phyloP scores from a whole-genome alignment of 306 rosid species.

The Rosa rugosa region DNA sequence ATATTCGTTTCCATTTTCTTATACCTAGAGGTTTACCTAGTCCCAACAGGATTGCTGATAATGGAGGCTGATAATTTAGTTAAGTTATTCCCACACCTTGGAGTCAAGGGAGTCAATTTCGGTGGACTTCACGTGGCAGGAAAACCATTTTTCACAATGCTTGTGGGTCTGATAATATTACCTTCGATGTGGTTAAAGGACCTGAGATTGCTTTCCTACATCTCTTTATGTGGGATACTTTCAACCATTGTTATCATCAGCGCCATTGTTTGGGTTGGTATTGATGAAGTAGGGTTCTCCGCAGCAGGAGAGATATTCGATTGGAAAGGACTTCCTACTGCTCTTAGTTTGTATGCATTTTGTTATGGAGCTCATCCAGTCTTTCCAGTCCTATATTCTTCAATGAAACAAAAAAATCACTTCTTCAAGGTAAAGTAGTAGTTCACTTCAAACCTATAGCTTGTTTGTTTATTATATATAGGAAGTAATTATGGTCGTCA shows the following conservation, averaged over 20 bases:
- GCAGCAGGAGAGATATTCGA: background rate
- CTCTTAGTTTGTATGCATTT: slow-evolving; percentile 21
- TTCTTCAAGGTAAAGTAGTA: background rate
- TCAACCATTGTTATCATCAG: background rate
- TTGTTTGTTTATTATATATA: too few relatives aligned
- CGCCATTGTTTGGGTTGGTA: slow-evolving; percentile 12
- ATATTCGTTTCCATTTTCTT: background rate
- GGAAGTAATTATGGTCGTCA: too few relatives aligned
- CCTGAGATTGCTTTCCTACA: slow-evolving; percentile 17
- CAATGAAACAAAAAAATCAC: slow-evolving; percentile 15
- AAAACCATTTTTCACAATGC: background rate
- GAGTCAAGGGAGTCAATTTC: background rate
- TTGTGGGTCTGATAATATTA: slow-evolving; percentile 11
- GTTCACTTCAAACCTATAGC: too few relatives aligned
- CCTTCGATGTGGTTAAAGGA: slow-evolving; percentile 21
- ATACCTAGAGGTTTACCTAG: slow-evolving; percentile 18
- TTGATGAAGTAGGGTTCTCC: slow-evolving; percentile 17
- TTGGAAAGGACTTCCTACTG: slow-evolving; percentile 14
- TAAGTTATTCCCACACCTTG: slow-evolving; percentile 7
- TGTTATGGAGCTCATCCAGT: slow-evolving; percentile 17
- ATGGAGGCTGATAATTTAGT: slow-evolving; percentile 17
- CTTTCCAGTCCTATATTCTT: slow-evolving; percentile 21
- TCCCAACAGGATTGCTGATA: slow-evolving; percentile 15
- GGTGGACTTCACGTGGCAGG: background rate
- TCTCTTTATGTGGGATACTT: slow-evolving; percentile 3